phyloP scores from a whole-genome alignment of 139 green algal genomes.

The Asterochloris sp. region DNA sequence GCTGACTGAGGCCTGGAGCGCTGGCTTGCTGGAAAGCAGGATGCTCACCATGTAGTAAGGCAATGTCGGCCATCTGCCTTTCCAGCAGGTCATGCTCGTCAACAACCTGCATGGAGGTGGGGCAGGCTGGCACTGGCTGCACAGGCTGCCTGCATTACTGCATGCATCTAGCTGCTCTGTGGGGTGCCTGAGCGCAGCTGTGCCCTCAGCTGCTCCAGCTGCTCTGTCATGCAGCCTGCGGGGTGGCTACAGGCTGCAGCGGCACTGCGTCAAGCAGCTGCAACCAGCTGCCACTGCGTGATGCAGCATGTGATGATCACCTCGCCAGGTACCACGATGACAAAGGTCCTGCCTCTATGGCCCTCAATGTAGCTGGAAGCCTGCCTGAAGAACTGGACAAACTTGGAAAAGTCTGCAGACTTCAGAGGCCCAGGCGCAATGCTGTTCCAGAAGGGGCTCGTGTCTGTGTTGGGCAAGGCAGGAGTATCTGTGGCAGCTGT shows the following conservation, averaged over 20 bases:
- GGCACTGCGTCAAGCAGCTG: too few relatives aligned
- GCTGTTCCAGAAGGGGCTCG: not conserved
- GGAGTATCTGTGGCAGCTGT: too few relatives aligned
- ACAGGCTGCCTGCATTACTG: too few relatives aligned
- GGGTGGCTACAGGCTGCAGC: too few relatives aligned
- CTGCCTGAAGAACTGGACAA: conserved; percentile 68
- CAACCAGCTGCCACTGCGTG: too few relatives aligned
- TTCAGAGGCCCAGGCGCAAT: not conserved
- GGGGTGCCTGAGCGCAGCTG: too few relatives aligned
- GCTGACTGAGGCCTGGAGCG: too few relatives aligned
- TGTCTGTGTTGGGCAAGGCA: not conserved
- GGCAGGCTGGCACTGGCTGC: too few relatives aligned
- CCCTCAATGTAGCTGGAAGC: conserved; percentile 89
- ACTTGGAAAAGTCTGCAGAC: conserved; percentile 18
- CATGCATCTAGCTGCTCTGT: too few relatives aligned
- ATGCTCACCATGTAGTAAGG: conserved; percentile 1
- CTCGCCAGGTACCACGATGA: conserved; percentile 88
- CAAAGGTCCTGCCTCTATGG: conserved; percentile 83
- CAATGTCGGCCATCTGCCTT: conserved; percentile 2
- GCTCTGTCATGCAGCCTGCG: too few relatives aligned
- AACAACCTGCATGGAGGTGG: not conserved
- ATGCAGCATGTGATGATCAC: conserved; percentile 25
- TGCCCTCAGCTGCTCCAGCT: too few relatives aligned
- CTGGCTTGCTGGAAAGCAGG: not conserved
- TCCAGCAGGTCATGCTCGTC: conserved; percentile 4